Base-by-base conservation (phyloP, 768 basidiomycete genomes). In the Naganishia vishniacii region DNA sequence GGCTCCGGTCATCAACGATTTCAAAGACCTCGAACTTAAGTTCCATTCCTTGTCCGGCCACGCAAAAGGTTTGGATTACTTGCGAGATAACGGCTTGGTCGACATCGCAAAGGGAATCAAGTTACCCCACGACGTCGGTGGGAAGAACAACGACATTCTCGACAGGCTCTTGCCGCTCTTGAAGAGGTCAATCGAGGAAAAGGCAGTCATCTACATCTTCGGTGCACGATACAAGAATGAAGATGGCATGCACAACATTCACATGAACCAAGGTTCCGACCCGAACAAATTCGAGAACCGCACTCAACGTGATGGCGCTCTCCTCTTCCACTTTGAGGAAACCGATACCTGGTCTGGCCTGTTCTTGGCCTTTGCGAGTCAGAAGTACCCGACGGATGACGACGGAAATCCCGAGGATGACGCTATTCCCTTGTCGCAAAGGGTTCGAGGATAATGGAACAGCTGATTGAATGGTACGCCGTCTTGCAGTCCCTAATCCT, bases 341-440 rank as follows among this genome's bases (percentile, higher is more conserved):
- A 41, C 29, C 9, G 59, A 60, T 45, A 16, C 8, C 15, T 60
- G 59, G 59, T 4, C 5, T 6, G 59, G 59, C n/a, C 41, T 60
- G 18, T 60, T 60, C 41, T 60, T 60, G 59, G 40, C 59, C 18
- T 60, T 60, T 60, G 59, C 59, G 59, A 41, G 37, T 40, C 59
- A 60, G 26, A 60, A 32, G 41, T 23, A 32, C 2, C 59, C 59
- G 40, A 60, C 59, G 59, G 42, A 60, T 45, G 59, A 60, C 41
- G 23, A 23, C n/a, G n/a, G n/a, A n/a, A n/a, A n/a, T n/a, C n/a
- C n/a, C n/a, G n/a, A n/a, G n/a, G n/a, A n/a, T n/a, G n/a, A n/a
- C n/a, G n/a, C n/a, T n/a, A n/a, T n/a, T n/a, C n/a, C n/a, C n/a
- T n/a, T n/a, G n/a, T n/a, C n/a, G n/a, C n/a, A n/a, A n/a, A n/a